Conservation (phyloP, 768 basidiomycete species). For the Vishniacozyma victoriae region DNA sequence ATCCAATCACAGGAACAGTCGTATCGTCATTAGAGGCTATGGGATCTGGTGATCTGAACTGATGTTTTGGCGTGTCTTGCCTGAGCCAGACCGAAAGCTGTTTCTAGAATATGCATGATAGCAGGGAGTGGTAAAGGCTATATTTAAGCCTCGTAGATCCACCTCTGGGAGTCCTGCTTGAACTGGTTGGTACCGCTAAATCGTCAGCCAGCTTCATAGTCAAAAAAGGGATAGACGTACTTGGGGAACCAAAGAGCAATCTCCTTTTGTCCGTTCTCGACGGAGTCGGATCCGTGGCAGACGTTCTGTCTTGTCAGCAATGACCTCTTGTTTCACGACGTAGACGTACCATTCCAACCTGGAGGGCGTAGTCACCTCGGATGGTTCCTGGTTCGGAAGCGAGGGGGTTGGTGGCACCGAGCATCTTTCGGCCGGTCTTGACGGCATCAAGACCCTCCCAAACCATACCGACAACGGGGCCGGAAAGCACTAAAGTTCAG, state of each 20-base stretch:
- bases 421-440: constrained; percentile 86
- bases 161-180: constrained; percentile 34
- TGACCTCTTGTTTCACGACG: neutral
- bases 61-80: too few relatives aligned
- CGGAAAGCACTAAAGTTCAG: constrained; percentile 47
- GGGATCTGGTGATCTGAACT: too few relatives aligned
- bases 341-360: constrained; percentile 60
- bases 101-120: too few relatives aligned
- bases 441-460: constrained; percentile 70
- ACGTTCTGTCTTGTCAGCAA: constrained; percentile 35
- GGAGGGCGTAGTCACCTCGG: constrained; percentile 90
- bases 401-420: constrained; percentile 95
- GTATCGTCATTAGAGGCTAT: too few relatives aligned
- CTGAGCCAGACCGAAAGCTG: too few relatives aligned
- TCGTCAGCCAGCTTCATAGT: constrained; percentile 2
- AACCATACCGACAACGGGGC: constrained; percentile 80
- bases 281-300: constrained; percentile 49
- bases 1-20: too few relatives aligned
- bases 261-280: constrained; percentile 66
- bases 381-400: constrained; percentile 83
- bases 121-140: too few relatives aligned
- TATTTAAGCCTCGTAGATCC: constrained; percentile 44
- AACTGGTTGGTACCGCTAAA: constrained; percentile 38
- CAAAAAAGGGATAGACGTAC: constrained; percentile 17
- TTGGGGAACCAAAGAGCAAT: constrained; percentile 66